phyloP scores from a whole-genome alignment of 2,329 filamentous ascomycete genomes.

The Nemania sp. region DNA sequence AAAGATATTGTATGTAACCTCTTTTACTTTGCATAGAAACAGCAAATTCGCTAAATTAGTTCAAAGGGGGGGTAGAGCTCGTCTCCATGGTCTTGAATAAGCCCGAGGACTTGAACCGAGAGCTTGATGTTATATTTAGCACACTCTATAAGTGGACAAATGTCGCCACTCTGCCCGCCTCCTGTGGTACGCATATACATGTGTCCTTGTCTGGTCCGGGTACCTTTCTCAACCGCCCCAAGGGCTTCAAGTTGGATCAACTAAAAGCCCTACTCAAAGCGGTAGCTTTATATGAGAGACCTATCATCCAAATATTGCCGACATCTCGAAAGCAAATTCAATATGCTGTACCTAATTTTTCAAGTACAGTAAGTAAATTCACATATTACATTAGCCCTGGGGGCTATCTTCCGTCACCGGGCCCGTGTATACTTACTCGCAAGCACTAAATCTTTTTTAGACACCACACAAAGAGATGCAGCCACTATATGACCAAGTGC shows the following conservation, averaged over 20 bases:
- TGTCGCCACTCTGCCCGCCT: not conserved
- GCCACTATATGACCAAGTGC: not conserved
- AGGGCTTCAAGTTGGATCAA: not conserved
- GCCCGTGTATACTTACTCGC: no score
- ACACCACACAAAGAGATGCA: not conserved
- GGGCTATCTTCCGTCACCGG: no score
- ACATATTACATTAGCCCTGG: not conserved
- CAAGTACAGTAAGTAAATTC: not conserved
- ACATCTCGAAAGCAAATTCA: not conserved
- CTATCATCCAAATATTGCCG: not conserved
- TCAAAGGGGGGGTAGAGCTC: not conserved
- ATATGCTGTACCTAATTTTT: not conserved
- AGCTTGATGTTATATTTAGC: not conserved
- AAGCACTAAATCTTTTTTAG: no score
- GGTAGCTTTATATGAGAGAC: not conserved
- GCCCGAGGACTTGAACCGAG: not conserved
- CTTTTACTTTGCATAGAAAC: not conserved
- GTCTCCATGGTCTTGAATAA: not conserved
- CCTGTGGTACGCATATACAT: not conserved
- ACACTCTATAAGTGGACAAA: not conserved
- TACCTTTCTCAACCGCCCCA: no score
- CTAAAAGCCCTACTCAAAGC: not conserved
- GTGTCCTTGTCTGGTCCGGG: no score
- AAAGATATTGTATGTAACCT: not conserved
- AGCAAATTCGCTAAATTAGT: not conserved